Base-by-base conservation (phyloP, 306 rosid genomes). In the Rubus idaeus region DNA sequence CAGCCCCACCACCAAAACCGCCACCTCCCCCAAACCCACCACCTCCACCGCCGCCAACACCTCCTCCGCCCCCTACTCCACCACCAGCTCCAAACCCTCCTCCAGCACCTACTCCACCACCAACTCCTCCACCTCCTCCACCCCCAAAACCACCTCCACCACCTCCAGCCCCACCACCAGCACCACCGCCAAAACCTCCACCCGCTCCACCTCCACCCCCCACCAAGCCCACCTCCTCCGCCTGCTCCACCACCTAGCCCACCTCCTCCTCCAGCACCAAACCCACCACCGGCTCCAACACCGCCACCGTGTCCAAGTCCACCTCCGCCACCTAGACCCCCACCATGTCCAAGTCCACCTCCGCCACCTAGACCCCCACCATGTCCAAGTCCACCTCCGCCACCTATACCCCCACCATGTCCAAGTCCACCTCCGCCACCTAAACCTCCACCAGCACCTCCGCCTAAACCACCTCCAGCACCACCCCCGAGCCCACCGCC, bases 191-290 rank as follows among this genome's bases (percentile, higher is more conserved):
- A 5, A 55, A 18, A 0, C 87, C 84, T n/a, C 80, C 79, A 21
- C 83, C 83, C 0, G 74, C 79, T 68, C 81, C 82, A 23, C 71
- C 83, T 6, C 85, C 84, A 5, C 72, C 85, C 84, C 3, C 72
- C 42, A 0, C 84, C 84, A 37, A 35, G 58, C 3, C 84, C 84
- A 5, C 77, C 80, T 2, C 83, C 83, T 37, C 23, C 52, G 11
- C 83, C 83, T 13, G 30, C 17, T 18, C 83, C 84, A 3, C 77
- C 84, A 0, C 84, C 81, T 1, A 30, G 20, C 9, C 85, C 85
- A 3, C 70, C 65, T 1, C 85, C 79, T 8, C 84, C 85, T 39
- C 84, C 84, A 6, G 74, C 81, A 2, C 85, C 82, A 13, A 64
- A 23, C 0, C 85, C 84, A 5, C 73, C 82, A 1, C 86, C 86